phyloP scores from a whole-genome alignment of 2,329 filamentous ascomycete genomes.

The Alternaria atra region DNA sequence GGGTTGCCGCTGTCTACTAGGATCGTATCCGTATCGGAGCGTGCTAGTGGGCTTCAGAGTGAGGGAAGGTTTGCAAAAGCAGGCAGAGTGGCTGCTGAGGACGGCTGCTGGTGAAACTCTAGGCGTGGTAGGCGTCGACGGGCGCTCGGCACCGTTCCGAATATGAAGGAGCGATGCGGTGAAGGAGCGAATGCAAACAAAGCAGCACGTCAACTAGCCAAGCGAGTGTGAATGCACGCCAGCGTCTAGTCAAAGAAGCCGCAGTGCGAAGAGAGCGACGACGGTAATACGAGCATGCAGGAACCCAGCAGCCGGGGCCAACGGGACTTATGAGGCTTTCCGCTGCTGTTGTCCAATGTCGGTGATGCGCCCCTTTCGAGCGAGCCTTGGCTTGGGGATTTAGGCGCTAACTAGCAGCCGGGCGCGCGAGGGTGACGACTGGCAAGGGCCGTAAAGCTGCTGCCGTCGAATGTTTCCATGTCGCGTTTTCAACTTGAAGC shows the following conservation, averaged over 20 bases:
- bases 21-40: conserved; percentile 21
- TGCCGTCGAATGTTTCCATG: not conserved
- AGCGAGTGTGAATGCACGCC: conserved; percentile 28
- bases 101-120: conserved; percentile 25
- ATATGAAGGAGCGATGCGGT: conserved; percentile 8
- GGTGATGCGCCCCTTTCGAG: conserved; percentile 40
- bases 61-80: conserved; percentile 11
- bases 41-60: conserved; percentile 12
- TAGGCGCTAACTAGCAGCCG: conserved; percentile 31
- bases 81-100: conserved; percentile 12
- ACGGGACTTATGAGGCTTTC: conserved; percentile 23
- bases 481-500: not conserved
- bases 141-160: conserved; percentile 15
- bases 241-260: conserved; percentile 37
- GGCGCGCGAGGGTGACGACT: conserved; percentile 10
- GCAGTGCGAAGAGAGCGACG: conserved; percentile 22
- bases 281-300: conserved; percentile 4
- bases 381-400: conserved; percentile 27
- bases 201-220: conserved; percentile 14
- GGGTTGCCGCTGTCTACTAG: conserved; percentile 34
- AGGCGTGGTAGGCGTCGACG: conserved; percentile 23
- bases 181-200: conserved; percentile 28
- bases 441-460: conserved; percentile 3
- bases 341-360: conserved; percentile 29
- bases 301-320: conserved; percentile 16